Base-by-base conservation (phyloP, 148 eudicot species). In the Nyssa sinensis region DNA sequence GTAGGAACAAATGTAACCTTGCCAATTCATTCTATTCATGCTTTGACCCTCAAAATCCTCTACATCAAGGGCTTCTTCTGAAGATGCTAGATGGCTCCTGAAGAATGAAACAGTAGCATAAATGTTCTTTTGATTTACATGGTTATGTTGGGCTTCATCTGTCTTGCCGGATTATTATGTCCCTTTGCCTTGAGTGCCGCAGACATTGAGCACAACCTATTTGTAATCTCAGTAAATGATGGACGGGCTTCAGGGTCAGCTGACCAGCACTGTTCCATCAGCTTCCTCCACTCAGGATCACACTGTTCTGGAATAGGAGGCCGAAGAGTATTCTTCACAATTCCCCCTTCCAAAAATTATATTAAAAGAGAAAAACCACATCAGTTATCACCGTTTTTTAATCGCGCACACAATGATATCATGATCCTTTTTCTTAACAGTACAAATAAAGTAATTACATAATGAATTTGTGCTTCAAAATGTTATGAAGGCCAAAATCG, bases 241-340 rank as follows among this genome's bases (percentile, higher is more conserved):
- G 97, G 97, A 5, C 98, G 88, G 2, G 74, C 64, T 75, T 83
- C 84, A 23, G 98, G 93, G 65, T 94, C 84, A 16, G 82, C 76
- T 33, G 90, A 84, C 98, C 98, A 91, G 83, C 98, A 94, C 13
- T 88, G 91, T 72, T 91, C 97, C 90, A 94, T 90, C 76, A 94
- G 85, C 28, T 81, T 86, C 75, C 76, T 90, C 98, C 98, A 94
- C 66, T 90, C 93, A 12, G 87, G 78, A 77, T 91, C 95, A 81
- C 95, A 94, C 44, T 73, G 73, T 29, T 88, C 93, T 4, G 97
- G 97, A 71, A 91, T 77, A 24, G 80, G 74, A 70, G 98, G 98
- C 59, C 97, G 83, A 3, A 93, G 93, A 19, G 94, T 93, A 75
- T 93, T 85, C 86, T 93, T 93, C 63, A 93, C 75, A 41, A 93